Base-by-base conservation (phyloP, 108 stramenopile genomes). In the Nitzschia inconspicua region DNA sequence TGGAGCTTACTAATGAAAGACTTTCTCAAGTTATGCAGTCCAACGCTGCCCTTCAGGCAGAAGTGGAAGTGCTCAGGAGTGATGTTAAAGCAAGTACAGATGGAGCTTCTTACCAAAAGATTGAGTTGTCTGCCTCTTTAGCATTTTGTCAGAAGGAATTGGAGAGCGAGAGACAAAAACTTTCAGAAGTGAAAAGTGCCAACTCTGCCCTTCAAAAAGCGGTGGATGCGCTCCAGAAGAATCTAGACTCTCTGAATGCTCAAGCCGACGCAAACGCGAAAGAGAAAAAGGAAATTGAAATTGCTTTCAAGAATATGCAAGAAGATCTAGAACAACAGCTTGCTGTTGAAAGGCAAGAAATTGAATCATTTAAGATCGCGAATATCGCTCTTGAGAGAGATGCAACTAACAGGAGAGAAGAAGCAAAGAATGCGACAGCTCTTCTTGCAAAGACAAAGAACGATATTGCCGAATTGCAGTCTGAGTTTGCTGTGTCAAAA, bases 141-240 rank as follows among this genome's bases (percentile, higher is more conserved):
- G 51, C 51, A 0, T 30, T 34, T 6, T 35, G 51, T 9, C 11
- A 30, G 31, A 52, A 52, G n/a, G 51, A 52, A 52, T 26, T 36
- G 30, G 5, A 13, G 3, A 3, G 31, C 13, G 35, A 54, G 13
- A 9, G 18, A 36, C 23, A 54, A 54, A n/a, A n/a, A n/a, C n/a
- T n/a, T n/a, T n/a, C n/a, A n/a, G n/a, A n/a, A n/a, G n/a, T n/a
- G n/a, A n/a, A n/a, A n/a, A n/a, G n/a, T n/a, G n/a, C n/a, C n/a
- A n/a, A n/a, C n/a, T n/a, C n/a, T n/a, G n/a, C n/a, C n/a, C n/a
- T n/a, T n/a, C n/a, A n/a, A n/a, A n/a, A n/a, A n/a, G n/a, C n/a
- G n/a, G n/a, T n/a, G n/a, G n/a, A n/a, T n/a, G n/a, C n/a, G n/a
- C n/a, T n/a, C n/a, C n/a, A n/a, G n/a, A n/a, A n/a, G n/a, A n/a